Base-by-base conservation (phyloP, 106 monocot species). In the Dendrobium nobile region DNA sequence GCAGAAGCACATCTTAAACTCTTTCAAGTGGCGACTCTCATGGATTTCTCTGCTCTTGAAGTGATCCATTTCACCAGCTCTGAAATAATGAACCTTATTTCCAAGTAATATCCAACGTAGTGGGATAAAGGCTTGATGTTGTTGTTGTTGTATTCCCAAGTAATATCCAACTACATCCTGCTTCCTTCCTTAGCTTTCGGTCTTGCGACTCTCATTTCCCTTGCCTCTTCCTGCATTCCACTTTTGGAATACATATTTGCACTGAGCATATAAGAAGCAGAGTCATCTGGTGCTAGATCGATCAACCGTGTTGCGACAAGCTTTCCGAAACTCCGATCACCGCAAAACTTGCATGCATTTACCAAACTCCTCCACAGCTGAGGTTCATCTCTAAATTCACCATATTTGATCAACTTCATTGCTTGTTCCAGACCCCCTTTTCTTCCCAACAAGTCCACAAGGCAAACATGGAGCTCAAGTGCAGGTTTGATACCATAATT, bases 401-500 rank as follows among this genome's bases (percentile, higher is more conserved):
- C 31, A 26, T 54, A 19, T 76, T 76, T 18, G 7, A 76, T 24
- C 19, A 91, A 44, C 73, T 84, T 73, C 67, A 75, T 77, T 27
- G 89, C 91, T 58, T 89, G 87, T 54, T 84, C 75, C 44, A 89
- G 19, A 24, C 86, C 86, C 70, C 89, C 91, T 31, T 75, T 75
- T 74, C 82, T 86, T 43, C 89, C 86, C 40, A 88, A 79, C 4
- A 94, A 82, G 54, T 89, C 89, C 55, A 91, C 85, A 77, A 88
- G 79, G 73, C 91, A 94, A 54, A 88, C 86, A 73, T 87, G 91
- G 78, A 88, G 94, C 58, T 83, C 88, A 16, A 77, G 28, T 55
- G 77, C 83, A 31, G 91, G 89, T 48, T 81, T 80, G 56, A 91
- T 55, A 31, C 80, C 77, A 37, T 37, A 37, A 37, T 37, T 37